Base-by-base conservation (phyloP, 2,329 filamentous ascomycete species). In the Ambrosiella xylebori region DNA sequence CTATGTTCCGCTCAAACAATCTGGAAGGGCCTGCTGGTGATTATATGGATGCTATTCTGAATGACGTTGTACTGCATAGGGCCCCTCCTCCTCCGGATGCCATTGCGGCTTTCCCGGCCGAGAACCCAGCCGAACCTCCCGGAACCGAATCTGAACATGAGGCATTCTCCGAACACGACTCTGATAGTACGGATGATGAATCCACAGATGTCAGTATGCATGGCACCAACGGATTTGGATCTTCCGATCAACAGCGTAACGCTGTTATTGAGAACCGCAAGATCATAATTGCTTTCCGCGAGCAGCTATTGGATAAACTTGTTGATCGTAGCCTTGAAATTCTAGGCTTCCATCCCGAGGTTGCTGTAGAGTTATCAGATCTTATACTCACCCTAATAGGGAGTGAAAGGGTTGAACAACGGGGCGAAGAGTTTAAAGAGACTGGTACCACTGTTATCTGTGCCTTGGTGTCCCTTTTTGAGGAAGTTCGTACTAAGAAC, bases 281-380 rank as follows among this genome's bases (percentile, higher is more conserved):
- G 7, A 19, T 47, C 3, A 50, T 59, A 8, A 35, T 27, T 19
- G 78, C 79, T 39, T 79, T 87, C 67, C 82, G 93, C 51, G 75
- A 78, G 3, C 77, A 76, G n/a, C 74, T 97, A 45, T 81, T 88
- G 44, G 76, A 80, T 17, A 84, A 87, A 58, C 71, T 97, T 57
- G 90, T 97, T 60, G 90, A 96, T 64, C 85, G 88, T 59, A 95
- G 87, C 63, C 74, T 98, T 19, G 90, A 96, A 65, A 82, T 97
- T 39, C 82, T 98, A 57, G 86, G 91, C 67, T 84, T 85, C 41
- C 90, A 97, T 64, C 84, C 90, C 12, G 83, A 87, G 63, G 82
- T 91, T 9, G 94, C 93, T 0, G 93, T 96, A 64, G 91, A 97
- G 66, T 76, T 98, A 52, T 81, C 89, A 0, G 90, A 96, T 65